Conservation (phyloP, 441 rosid genomes). For the Bruguiera hainesii region DNA sequence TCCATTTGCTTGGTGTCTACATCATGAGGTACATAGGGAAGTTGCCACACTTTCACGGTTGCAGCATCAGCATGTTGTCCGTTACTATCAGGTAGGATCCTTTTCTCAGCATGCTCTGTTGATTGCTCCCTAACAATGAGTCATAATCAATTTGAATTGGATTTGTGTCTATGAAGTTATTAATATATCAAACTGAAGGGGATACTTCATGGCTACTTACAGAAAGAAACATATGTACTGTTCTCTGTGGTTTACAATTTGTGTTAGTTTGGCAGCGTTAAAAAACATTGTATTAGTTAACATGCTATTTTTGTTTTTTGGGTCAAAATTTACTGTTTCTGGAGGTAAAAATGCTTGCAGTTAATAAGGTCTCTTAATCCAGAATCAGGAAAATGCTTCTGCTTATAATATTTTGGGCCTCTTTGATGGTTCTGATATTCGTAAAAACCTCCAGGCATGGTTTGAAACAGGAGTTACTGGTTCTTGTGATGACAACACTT, state of each 20-base stretch:
- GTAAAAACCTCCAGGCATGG: slow-evolving; percentile 82
- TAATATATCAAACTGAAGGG: neutral
- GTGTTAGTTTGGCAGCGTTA: neutral
- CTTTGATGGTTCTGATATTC: slow-evolving; percentile 30
- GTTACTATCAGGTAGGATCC: slow-evolving; percentile 86
- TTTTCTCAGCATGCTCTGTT: slow-evolving; percentile 20
- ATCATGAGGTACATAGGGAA: slow-evolving; percentile 63
- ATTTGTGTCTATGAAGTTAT: neutral
- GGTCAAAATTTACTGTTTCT: neutral
- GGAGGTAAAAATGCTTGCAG: neutral
- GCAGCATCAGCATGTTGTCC: slow-evolving; percentile 99
- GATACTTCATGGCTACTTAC: slow-evolving; percentile 5
- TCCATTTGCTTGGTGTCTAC: neutral
- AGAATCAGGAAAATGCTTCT: slow-evolving; percentile 2
- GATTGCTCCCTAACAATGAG: neutral
- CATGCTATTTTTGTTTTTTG: slow-evolving; percentile 3
- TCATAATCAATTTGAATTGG: neutral
- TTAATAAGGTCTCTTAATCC: slow-evolving; percentile 3
- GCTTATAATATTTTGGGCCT: slow-evolving; percentile 16
- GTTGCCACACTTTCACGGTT: slow-evolving; percentile 97
- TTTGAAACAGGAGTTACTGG: slow-evolving; percentile 83
- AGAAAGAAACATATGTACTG: neutral
- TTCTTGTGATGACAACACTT: slow-evolving; percentile 54
- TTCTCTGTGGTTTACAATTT: neutral
- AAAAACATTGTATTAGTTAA: neutral